phyloP scores from a whole-genome alignment of 2,329 filamentous ascomycete species.

The Hansfordia pulvinata region DNA sequence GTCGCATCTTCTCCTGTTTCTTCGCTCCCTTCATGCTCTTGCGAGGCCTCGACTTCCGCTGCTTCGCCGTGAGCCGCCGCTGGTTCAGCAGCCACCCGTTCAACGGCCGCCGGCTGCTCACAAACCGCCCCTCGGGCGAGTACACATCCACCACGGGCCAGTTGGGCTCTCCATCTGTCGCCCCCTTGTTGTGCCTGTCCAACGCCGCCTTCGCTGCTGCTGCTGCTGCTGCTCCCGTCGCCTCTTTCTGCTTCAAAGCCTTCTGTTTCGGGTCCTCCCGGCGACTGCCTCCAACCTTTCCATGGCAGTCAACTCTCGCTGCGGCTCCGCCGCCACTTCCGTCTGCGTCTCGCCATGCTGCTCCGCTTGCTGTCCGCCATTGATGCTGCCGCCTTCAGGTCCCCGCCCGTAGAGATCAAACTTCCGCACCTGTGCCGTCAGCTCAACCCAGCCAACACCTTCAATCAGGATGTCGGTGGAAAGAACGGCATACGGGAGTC shows the following conservation, averaged over 20 bases:
- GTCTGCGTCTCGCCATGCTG: constrained; percentile 6
- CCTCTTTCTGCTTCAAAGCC: constrained; percentile 4
- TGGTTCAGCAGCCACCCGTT: constrained; percentile 55
- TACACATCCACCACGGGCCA: constrained; percentile 75
- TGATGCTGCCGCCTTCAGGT: constrained; percentile 8
- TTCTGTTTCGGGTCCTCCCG: constrained; percentile 7
- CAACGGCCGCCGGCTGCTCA: constrained; percentile 55
- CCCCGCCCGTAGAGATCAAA: constrained; percentile 25
- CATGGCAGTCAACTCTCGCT: constrained; percentile 7
- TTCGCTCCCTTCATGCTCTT: constrained; percentile 55
- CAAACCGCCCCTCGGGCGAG: constrained; percentile 69
- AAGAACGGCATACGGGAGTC: constrained; percentile 67
- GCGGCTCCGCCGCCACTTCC: constrained; percentile 6
- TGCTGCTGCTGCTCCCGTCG: constrained; percentile 3
- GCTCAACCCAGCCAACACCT: constrained; percentile 85
- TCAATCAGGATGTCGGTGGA: constrained; percentile 80
- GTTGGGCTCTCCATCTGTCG: constrained; percentile 16
- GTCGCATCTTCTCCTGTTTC: constrained; percentile 32
- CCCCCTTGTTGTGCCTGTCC: too few species aligned
- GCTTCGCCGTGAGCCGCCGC: constrained; percentile 32
- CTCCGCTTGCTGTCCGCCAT: constrained; percentile 11
- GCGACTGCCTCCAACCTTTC: constrained; percentile 9
- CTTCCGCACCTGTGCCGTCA: constrained; percentile 67
- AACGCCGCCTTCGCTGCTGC: constrained; percentile 3
- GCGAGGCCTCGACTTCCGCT: constrained; percentile 43